Percentiles rank a stretch among this genome's conserved stretches.
These are phyloP conservation scores for Apophysomyces trapeziformis DNA, from an alignment of 371 early-diverging fungal species.

Conservation along the genomic window DNA sequence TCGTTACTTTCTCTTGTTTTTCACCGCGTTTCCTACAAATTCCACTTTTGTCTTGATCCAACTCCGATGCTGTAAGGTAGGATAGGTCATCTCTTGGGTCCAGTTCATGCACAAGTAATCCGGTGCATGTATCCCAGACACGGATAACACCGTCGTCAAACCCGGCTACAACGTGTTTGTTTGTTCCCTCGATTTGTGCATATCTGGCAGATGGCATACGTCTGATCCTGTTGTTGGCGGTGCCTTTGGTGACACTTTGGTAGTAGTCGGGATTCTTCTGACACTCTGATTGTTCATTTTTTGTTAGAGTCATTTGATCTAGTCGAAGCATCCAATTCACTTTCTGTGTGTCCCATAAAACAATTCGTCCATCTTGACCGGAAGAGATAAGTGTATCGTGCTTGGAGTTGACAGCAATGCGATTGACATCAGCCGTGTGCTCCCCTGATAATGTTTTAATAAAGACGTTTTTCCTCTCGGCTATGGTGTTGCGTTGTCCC, in stretches of 20 bases:
- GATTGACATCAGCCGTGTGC: constrained; percentile 38
- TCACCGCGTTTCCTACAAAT: constrained; percentile 11
- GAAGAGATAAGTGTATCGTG: constrained; percentile 31
- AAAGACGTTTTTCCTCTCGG: constrained; percentile 24
- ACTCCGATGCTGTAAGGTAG: constrained; percentile 13
- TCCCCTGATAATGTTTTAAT: constrained; percentile 31
- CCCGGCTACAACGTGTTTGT: constrained; percentile 37
- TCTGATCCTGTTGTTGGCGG: neutral
- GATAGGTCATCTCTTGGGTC: constrained; percentile 12
- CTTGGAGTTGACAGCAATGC: constrained; percentile 27
- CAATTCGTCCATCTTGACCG: constrained; percentile 38
- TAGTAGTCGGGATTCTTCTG: constrained; percentile 19
- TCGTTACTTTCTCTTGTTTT: neutral
- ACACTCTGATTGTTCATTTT: constrained; percentile 18
- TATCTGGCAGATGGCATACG: constrained; percentile 23
- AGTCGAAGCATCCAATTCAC: constrained; percentile 36
- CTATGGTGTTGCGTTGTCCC: constrained; percentile 22
- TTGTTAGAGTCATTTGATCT: constrained; percentile 18
- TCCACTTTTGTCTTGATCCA: neutral
- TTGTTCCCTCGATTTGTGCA: constrained; percentile 29
- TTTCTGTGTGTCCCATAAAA: constrained; percentile 33
- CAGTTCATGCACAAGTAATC: constrained; percentile 27
- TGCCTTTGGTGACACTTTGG: neutral
- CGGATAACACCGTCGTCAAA: constrained; percentile 36
- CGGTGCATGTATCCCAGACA: constrained; percentile 31